Evolutionary conservation across 1,139 yeast genomes (phyloP).

Genomic region (Kodamaea suecica): DNA sequence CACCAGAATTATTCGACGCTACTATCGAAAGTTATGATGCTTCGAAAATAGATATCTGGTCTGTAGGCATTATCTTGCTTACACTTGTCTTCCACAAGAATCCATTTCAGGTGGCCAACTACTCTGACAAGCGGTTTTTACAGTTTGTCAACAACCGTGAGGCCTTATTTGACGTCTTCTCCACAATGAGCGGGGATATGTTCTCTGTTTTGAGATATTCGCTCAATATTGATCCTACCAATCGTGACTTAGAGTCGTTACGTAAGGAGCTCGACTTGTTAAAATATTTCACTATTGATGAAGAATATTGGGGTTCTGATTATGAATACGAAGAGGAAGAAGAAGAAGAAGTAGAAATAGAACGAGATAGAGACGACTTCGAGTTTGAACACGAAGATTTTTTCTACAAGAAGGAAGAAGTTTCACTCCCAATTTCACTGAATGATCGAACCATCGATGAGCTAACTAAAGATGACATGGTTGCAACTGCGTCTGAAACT

Average conservation of each 20-base stretch:
- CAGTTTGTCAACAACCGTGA: conserved; percentile 88
- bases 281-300: conserved; percentile 79
- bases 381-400: conserved; percentile 22
- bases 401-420: conserved; percentile 12
- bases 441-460: conserved; percentile 9
- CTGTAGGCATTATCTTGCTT: conserved; percentile 80
- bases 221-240: conserved; percentile 82
- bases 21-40: conserved; percentile 71
- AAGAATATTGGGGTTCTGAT: conserved; percentile 55
- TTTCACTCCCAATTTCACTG: background rate
- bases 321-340: conserved; percentile 42
- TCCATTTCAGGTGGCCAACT: conserved; percentile 83
- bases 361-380: conserved; percentile 14
- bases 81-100: conserved; percentile 87
- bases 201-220: conserved; percentile 77
- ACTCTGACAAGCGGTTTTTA: conserved; percentile 78
- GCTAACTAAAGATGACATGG: too few relatives aligned
- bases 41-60: conserved; percentile 88
- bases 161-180: conserved; percentile 87
- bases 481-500: too few relatives aligned
- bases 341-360: conserved; percentile 37
- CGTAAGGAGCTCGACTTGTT: conserved; percentile 58
- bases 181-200: conserved; percentile 83
- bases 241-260: conserved; percentile 65
- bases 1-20: conserved; percentile 81